Evolutionary conservation across 345 rosid genomes (phyloP).

Genomic region (Brassica carinata): DNA sequence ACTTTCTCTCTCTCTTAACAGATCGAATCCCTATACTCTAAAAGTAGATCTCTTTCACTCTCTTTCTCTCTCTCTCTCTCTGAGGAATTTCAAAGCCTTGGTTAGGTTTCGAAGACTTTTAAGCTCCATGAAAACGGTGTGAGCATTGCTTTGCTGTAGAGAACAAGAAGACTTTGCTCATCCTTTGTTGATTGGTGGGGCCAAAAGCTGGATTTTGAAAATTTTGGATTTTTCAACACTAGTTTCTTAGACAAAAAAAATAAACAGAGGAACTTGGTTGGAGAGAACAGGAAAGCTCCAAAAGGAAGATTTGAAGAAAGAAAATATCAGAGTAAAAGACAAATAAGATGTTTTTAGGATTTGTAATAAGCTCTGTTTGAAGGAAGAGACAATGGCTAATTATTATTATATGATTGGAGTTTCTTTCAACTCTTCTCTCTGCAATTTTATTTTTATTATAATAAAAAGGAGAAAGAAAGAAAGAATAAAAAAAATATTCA

Average conservation of each 20-base stretch:
- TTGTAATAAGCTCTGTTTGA: slow-evolving; percentile 27
- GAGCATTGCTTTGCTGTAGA: slow-evolving; percentile 42
- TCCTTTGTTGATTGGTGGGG: slow-evolving; percentile 29
- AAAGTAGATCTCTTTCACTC: slow-evolving; percentile 30
- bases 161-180: slow-evolving; percentile 34
- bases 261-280: slow-evolving; percentile 22
- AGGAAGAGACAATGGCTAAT: slow-evolving; percentile 33
- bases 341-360: slow-evolving; percentile 33
- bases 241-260: slow-evolving; percentile 20
- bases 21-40: slow-evolving; percentile 40
- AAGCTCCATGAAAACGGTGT: slow-evolving; percentile 42
- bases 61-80: slow-evolving; percentile 1
- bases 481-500: slow-evolving; percentile 32
- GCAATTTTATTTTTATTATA: not conserved
- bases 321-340: slow-evolving; percentile 19
- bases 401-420: slow-evolving; percentile 34
- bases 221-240: slow-evolving; percentile 21
- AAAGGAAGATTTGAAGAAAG: slow-evolving; percentile 11
- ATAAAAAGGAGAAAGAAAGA: not conserved
- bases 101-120: slow-evolving; percentile 23
- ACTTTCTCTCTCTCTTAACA: slow-evolving; percentile 23
- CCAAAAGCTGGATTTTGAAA: slow-evolving; percentile 23
- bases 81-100: slow-evolving; percentile 29
- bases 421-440: slow-evolving; percentile 21
- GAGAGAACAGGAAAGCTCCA: slow-evolving; percentile 21